Percentiles rank a stretch among this genome's conserved stretches.
Evolutionary conservation across 106 monocot genomes (phyloP).

Genomic region (Xerophyta viscosa): DNA sequence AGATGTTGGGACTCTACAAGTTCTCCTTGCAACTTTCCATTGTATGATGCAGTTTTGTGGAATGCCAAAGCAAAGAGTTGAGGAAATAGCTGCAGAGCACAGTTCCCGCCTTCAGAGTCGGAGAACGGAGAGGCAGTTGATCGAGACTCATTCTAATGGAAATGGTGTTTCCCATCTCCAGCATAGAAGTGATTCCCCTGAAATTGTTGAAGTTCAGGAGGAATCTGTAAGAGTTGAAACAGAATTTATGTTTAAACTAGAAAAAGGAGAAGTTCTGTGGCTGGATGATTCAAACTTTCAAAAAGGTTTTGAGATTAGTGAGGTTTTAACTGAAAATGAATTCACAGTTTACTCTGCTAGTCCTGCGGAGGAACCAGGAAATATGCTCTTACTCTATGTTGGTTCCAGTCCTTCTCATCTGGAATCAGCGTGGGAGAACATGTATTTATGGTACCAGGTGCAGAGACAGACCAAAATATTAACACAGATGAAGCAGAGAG

Average conservation of each 20-base stretch:
- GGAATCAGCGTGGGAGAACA: conserved; percentile 86
- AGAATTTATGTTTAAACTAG: conserved; percentile 46
- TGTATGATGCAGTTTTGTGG: conserved; percentile 76
- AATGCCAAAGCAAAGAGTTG: conserved; percentile 54
- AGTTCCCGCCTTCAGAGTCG: conserved; percentile 51
- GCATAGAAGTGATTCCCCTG: conserved; percentile 54
- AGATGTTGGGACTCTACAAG: conserved; percentile 74
- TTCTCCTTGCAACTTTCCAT: conserved; percentile 78
- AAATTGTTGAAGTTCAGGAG: conserved; percentile 90
- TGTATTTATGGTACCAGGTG: conserved; percentile 95
- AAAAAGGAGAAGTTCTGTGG: conserved; percentile 72
- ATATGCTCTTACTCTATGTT: conserved; percentile 49
- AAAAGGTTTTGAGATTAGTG: conserved; percentile 65
- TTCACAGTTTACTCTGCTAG: conserved; percentile 50
- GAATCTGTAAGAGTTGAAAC: conserved; percentile 37
- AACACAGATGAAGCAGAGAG: conserved; percentile 75
- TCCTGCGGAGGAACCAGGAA: conserved; percentile 55
- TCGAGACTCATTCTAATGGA: conserved; percentile 44
- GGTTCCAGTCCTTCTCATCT: conserved; percentile 73
- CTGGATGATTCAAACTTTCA: conserved; percentile 59
- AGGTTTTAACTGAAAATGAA: conserved; percentile 45
- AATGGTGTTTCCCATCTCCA: conserved; percentile 58
- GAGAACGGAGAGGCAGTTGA: conserved; percentile 66
- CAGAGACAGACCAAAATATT: conserved; percentile 91
- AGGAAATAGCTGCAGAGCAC: conserved; percentile 66